Evolutionary conservation across 495 filamentous ascomycete genomes (phyloP), one percentile per base, ranked within the genome.

Genomic region (Penicillium daleae): DNA sequence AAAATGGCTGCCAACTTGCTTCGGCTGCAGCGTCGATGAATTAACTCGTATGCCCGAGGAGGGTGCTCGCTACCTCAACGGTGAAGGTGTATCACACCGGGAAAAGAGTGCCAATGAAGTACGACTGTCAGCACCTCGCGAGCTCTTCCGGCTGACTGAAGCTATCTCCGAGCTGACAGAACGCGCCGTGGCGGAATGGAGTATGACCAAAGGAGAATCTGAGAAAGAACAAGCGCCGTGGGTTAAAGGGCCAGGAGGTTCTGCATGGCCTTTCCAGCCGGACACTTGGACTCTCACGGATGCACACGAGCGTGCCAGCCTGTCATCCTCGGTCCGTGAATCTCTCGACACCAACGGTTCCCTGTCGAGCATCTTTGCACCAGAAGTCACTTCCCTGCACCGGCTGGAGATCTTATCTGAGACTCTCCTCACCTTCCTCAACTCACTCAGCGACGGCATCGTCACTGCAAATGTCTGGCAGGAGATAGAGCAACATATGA

Each of bases 71-170:
- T 80, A 80, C 64, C 61, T 88, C 76, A 51, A 68, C 62, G 40
- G 64, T 64, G 29, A 66, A 61, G 48, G 70, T 64, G 4, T 63
- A 59, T 12, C 66, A 51, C 62, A 73, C 4, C 56, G 69, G 40
- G 60, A 75, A 49, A 33, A 81, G 66, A 8, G 74, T 75, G 68
- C 82, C 73, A 67, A 75, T 74, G 66, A 77, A 76, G 83, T 87
- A 62, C 82, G 83, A 65, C 84, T 87, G 66, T 91, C 88, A 35
- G 89, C 90, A 12, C 93, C 95, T 1, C 84, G 88, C 39, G 93
- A 97, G 66, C 83, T 97, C 33, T 96, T 96, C 76, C 87, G 86
- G 68, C 84, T 99, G 64, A 97, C 92, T 12, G 90, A 96, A 66
- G 85, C 88, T 3, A 83, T 97, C 65, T 92, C 94, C 65, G 82